phyloP scores from a whole-genome alignment of 225 moss, liverwort and hornwort genomes.

The Polytrichum formosum region DNA sequence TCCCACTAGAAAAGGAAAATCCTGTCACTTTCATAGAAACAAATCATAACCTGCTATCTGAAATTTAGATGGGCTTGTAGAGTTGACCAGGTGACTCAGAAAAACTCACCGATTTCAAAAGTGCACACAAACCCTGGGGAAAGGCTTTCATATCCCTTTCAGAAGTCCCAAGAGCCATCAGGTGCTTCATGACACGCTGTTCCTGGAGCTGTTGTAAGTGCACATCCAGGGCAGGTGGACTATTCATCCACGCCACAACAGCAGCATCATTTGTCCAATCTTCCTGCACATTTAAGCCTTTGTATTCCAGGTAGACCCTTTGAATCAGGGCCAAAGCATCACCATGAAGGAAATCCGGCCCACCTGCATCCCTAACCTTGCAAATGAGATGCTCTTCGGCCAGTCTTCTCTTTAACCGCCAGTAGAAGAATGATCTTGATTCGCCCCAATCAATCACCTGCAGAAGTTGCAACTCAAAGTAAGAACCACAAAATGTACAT shows the following conservation, averaged over 20 bases:
- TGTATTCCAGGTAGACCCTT: conserved; percentile 35
- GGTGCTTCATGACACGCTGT: conserved; percentile 52
- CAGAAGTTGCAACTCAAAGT: background rate
- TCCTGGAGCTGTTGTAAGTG: conserved; percentile 49
- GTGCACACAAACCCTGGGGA: conserved; percentile 63
- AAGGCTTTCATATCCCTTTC: conserved; percentile 62
- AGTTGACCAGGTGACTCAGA: no score
- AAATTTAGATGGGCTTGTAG: no score
- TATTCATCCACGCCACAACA: conserved; percentile 63
- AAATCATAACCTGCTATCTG: no score
- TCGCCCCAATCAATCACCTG: conserved; percentile 81
- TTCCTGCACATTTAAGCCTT: conserved; percentile 13
- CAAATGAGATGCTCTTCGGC: conserved; percentile 68
- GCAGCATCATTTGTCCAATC: conserved; percentile 66
- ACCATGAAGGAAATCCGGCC: conserved; percentile 40
- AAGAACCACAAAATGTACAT: no score
- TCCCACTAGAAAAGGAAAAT: no score
- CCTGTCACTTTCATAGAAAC: no score
- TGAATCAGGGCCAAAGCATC: conserved; percentile 59
- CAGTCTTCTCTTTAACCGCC: conserved; percentile 77
- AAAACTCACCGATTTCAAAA: conserved; percentile 63
- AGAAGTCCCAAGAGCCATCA: conserved; percentile 57
- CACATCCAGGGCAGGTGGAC: conserved; percentile 51
- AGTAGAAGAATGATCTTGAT: conserved; percentile 75
- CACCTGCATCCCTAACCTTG: conserved; percentile 62